phyloP scores from a whole-genome alignment of 192 early-diverging fungal species.

The Backusella westeae region DNA sequence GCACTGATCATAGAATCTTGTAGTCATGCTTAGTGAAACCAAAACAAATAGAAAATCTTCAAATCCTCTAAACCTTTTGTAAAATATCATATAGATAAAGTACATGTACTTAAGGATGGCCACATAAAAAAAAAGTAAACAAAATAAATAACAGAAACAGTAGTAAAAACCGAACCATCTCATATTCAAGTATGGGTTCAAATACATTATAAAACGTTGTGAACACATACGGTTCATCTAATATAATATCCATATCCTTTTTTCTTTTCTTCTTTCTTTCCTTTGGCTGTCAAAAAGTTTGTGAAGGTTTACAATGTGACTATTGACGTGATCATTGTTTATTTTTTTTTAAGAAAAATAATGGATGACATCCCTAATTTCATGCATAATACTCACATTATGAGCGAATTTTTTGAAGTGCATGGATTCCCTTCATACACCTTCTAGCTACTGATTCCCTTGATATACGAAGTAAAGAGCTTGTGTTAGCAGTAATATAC shows the following conservation, averaged over 20 bases:
- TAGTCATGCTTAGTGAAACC: background rate
- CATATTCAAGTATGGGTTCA: background rate
- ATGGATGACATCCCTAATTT: background rate
- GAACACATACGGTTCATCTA: background rate
- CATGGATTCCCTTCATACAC: background rate
- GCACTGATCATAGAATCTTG: background rate
- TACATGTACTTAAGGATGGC: background rate
- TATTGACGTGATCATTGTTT: background rate
- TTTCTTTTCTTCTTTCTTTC: background rate
- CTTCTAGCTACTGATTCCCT: background rate
- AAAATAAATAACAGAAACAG: background rate
- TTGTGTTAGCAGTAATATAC: background rate
- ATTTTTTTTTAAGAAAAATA: background rate
- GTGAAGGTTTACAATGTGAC: background rate
- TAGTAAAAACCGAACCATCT: background rate
- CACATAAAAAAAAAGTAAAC: background rate
- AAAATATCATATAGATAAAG: background rate
- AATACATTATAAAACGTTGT: background rate
- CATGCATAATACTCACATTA: background rate
- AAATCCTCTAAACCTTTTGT: background rate
- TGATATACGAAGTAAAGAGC: background rate
- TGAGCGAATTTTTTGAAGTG: background rate
- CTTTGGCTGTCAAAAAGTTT: background rate
- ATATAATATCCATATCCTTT: background rate
- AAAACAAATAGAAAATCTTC: background rate